Conservation (phyloP, 2,329 filamentous ascomycete genomes). For the Chrysoporthe cubensis region DNA sequence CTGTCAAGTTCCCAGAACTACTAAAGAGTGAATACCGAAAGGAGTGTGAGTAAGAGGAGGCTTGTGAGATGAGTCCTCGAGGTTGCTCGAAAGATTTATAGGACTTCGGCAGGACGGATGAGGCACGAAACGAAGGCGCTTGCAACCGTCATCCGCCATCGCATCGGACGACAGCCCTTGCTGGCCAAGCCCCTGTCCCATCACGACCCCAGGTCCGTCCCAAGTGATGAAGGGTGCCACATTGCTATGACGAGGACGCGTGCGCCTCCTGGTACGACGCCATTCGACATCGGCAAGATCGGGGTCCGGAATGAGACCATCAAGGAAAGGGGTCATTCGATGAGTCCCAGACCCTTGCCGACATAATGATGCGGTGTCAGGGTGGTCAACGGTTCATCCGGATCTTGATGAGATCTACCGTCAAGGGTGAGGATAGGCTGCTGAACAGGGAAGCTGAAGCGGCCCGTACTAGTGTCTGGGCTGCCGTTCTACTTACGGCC, state of each 20-base stretch:
- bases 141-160: slow-evolving; percentile 2
- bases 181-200: slow-evolving; percentile 14
- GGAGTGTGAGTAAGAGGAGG: slow-evolving; percentile 19
- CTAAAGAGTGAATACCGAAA: slow-evolving; percentile 23
- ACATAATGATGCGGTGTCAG: slow-evolving; percentile 4
- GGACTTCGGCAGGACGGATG: neutral
- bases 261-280: slow-evolving; percentile 26
- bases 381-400: slow-evolving; percentile 15
- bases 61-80: neutral
- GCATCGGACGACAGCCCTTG: slow-evolving; percentile 8
- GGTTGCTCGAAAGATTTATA: slow-evolving; percentile 20
- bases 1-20: slow-evolving; percentile 24
- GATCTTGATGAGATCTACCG: slow-evolving; percentile 17
- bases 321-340: slow-evolving; percentile 19
- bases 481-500: too few species aligned
- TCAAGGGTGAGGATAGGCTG: slow-evolving; percentile 11
- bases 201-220: slow-evolving; percentile 8
- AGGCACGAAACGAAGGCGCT: slow-evolving; percentile 1
- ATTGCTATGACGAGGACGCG: slow-evolving; percentile 19
- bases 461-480: neutral
- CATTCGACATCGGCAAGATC: slow-evolving; percentile 29
- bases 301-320: slow-evolving; percentile 31
- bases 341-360: slow-evolving; percentile 14
- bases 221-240: slow-evolving; percentile 3
- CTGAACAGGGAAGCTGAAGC: neutral